Evolutionary conservation across 768 basidiomycete genomes (phyloP).

Genomic region (Coprinopsis cinerea): DNA sequence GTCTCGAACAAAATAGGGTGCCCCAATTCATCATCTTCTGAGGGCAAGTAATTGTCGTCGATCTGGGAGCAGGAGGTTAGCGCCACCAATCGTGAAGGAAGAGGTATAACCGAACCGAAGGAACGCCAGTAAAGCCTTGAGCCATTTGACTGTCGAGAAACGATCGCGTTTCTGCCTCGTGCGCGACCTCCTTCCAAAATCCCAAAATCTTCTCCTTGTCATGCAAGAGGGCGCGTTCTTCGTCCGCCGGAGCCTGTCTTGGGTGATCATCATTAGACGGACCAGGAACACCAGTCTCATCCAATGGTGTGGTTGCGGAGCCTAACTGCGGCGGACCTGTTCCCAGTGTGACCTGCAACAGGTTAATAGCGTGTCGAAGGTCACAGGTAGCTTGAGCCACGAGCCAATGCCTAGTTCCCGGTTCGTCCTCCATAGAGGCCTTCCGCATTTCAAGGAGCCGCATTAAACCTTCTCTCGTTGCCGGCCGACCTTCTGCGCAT

Average conservation of each 20-base stretch:
- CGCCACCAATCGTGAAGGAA: conserved; percentile 7
- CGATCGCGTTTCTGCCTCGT: conserved; percentile 12
- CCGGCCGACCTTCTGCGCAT: conserved; percentile 44
- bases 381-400: conserved; percentile 36
- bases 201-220: conserved; percentile 4
- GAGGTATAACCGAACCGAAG: conserved; percentile 2
- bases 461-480: conserved; percentile 37
- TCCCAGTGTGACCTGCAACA: conserved; percentile 49
- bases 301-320: neutral
- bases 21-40: conserved; percentile 55
- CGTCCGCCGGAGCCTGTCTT: conserved; percentile 6
- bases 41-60: conserved; percentile 27
- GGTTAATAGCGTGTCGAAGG: conserved; percentile 58
- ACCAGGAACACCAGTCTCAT: neutral
- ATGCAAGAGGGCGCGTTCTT: conserved; percentile 10
- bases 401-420: conserved; percentile 24
- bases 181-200: neutral
- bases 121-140: conserved; percentile 8
- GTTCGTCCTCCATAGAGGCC: neutral
- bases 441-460: conserved; percentile 36
- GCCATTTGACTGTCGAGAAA: conserved; percentile 18
- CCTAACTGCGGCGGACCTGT: conserved; percentile 2
- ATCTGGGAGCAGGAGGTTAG: conserved; percentile 19
- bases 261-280: neutral
- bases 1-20: conserved; percentile 35